Base-by-base conservation (phyloP, 1,284 basidiomycete genomes). In the Melampsora medusae region DNA sequence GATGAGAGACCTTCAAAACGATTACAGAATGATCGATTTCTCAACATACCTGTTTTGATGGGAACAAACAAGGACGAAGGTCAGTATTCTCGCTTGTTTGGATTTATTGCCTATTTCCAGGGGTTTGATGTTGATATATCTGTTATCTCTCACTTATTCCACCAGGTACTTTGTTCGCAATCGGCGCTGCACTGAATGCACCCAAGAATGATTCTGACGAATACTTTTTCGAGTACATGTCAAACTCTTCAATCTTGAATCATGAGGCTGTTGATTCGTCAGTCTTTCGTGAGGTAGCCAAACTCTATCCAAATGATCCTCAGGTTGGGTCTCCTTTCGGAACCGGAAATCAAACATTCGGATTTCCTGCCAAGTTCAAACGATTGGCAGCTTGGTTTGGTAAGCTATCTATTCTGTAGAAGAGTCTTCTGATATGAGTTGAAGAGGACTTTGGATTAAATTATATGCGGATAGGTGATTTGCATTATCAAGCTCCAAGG, bases 281-380 rank as follows among this genome's bases (percentile, higher is more conserved):
- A 48, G 65, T 74, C 31, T 67, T 56, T 48, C n/a, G 60, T 10
- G 56, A 67, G n/a, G 50, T 74, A 46, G 67, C 78, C 17, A 61
- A 67, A 25, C 56, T 77, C 9, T 80, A 80, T 70, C 78, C 79
- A 14, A 60, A 78, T 48, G 77, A 77, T 10, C 79, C 77, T 1
- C 25, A 38, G 1, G 22, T 67, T 25, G 80, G 80, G 2, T 79
- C 77, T 38, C 80, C 80, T 1, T 80, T 75, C 77, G 70, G 65
- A n/a, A 79, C 79, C 0, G 79, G 79, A 12, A 60, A 67, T 49
- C 12, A 25, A 16, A 74, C 72, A 16, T 67, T 74, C 33, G 72
- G 72, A n/a, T 64, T 67, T 2, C 72, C 64, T 25, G 19, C 16
- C 42, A 74, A 60, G 19, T 74, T 67, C 56, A 74, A 74, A 49